These are phyloP conservation scores for Hypoxylon lenormandii DNA, from an alignment of 495 filamentous ascomycete genomes.

Conservation along the genomic window DNA sequence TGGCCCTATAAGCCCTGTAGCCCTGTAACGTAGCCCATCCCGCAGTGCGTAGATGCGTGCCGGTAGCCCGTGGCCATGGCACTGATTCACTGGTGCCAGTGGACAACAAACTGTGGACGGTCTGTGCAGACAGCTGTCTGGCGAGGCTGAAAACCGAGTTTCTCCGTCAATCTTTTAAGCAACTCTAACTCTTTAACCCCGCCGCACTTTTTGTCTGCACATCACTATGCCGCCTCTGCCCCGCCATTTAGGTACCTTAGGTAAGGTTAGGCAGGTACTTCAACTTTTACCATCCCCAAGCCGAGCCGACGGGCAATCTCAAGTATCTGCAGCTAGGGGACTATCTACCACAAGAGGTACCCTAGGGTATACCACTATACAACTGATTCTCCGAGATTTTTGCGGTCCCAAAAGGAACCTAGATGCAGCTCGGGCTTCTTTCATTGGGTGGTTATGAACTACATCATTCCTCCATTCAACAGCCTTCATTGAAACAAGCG, in stretches of 20 bases:
- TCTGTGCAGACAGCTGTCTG: background rate
- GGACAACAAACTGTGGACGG: background rate
- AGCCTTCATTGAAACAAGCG: conserved; percentile 23
- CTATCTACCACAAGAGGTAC: too few relatives aligned
- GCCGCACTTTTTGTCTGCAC: background rate
- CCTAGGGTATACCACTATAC: too few relatives aligned
- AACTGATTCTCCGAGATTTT: conserved; percentile 42
- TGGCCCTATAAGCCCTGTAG: background rate
- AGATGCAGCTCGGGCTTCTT: conserved; percentile 16
- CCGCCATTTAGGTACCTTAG: background rate
- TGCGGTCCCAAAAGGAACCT: conserved; percentile 27
- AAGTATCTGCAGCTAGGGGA: too few relatives aligned
- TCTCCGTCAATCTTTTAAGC: background rate
- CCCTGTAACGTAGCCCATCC: conserved; percentile 3
- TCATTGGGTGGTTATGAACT: conserved; percentile 36
- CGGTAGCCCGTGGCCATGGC: too few relatives aligned
- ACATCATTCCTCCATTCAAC: conserved; percentile 40
- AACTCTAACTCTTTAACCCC: background rate
- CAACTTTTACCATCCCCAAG: too few relatives aligned
- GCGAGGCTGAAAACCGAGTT: background rate
- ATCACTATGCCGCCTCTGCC: background rate
- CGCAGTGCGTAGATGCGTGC: too few relatives aligned
- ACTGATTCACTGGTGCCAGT: background rate
- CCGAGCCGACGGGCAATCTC: too few relatives aligned
- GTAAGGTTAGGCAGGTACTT: background rate